A percentile compares a stretch with the other conserved stretches of the same genome.
Conservation (phyloP, 192 early-diverging fungal species). For the Coemansia nantahalensis region DNA sequence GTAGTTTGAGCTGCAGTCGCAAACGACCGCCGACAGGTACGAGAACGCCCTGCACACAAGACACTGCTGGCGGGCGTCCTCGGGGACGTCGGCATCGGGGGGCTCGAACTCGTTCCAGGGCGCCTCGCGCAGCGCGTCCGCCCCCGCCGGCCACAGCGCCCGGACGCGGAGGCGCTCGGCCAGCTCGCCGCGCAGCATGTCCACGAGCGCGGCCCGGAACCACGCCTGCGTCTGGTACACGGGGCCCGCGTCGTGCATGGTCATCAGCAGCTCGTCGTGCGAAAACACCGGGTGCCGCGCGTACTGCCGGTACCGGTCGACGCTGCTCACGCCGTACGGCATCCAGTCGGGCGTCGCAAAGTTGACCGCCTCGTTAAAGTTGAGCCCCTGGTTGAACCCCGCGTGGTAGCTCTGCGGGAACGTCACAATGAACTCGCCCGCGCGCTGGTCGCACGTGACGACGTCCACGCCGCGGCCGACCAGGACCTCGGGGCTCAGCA, state of each 20-base stretch:
- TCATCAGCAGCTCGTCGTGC: constrained; percentile 88
- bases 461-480: constrained; percentile 73
- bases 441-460: constrained; percentile 78
- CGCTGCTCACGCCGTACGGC: constrained; percentile 75
- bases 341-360: constrained; percentile 95
- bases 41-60: constrained; percentile 67
- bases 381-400: constrained; percentile 98
- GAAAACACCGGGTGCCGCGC: constrained; percentile 85
- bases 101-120: constrained; percentile 41
- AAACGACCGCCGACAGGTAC: constrained; percentile 66
- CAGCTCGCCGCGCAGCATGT: constrained; percentile 59
- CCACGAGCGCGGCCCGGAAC: constrained; percentile 46
- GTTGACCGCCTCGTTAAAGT: constrained; percentile 96
- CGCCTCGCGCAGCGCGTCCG: constrained; percentile 13
- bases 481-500: constrained; percentile 78
- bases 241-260: constrained; percentile 47
- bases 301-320: constrained; percentile 75
- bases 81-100: constrained; percentile 48
- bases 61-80: constrained; percentile 70
- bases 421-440: constrained; percentile 92
- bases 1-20: constrained; percentile 58
- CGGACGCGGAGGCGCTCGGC: constrained; percentile 46
- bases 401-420: constrained; percentile 94
- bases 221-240: constrained; percentile 24
- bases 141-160: constrained; percentile 6